phyloP scores from a whole-genome alignment of 2,329 filamentous ascomycete species.

The Akanthomyces uredinophilus region DNA sequence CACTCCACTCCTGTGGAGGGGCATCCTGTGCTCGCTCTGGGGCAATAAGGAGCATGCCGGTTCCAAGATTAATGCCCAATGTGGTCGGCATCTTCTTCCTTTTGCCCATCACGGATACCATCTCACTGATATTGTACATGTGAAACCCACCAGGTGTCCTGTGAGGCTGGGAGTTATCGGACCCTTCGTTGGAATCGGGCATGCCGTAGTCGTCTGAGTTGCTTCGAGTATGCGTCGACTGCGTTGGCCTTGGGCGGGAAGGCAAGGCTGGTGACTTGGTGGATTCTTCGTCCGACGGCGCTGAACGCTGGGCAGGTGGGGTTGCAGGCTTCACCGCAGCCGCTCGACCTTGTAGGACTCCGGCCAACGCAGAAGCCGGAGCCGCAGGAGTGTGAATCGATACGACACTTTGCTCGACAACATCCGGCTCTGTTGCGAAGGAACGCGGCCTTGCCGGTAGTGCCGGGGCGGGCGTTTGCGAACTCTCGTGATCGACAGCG shows the following conservation, averaged over 20 bases:
- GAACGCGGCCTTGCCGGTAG: constrained; percentile 39
- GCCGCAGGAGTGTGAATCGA: constrained; percentile 30
- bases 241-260: constrained; percentile 26
- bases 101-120: constrained; percentile 95
- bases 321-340: constrained; percentile 18
- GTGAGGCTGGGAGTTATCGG: constrained; percentile 37
- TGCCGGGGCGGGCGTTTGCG: constrained; percentile 32
- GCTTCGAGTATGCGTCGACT: constrained; percentile 15
- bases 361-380: constrained; percentile 51
- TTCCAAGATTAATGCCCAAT: constrained; percentile 84
- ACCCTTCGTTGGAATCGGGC: constrained; percentile 31
- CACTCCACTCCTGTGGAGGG: constrained; percentile 85
- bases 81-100: constrained; percentile 98
- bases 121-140: constrained; percentile 95
- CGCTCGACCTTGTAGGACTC: constrained; percentile 46
- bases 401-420: constrained; percentile 23
- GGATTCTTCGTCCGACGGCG: constrained; percentile 25
- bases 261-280: constrained; percentile 36
- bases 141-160: constrained; percentile 76
- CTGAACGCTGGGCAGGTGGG: not conserved
- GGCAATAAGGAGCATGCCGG: constrained; percentile 83
- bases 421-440: constrained; percentile 29
- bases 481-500: constrained; percentile 37
- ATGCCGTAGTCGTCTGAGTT: constrained; percentile 27
- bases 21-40: constrained; percentile 81